Percentiles rank a stretch among this genome's conserved stretches.
These are phyloP conservation scores for Pueraria montana DNA, from an alignment of 306 rosid genomes.

Conservation along the genomic window DNA sequence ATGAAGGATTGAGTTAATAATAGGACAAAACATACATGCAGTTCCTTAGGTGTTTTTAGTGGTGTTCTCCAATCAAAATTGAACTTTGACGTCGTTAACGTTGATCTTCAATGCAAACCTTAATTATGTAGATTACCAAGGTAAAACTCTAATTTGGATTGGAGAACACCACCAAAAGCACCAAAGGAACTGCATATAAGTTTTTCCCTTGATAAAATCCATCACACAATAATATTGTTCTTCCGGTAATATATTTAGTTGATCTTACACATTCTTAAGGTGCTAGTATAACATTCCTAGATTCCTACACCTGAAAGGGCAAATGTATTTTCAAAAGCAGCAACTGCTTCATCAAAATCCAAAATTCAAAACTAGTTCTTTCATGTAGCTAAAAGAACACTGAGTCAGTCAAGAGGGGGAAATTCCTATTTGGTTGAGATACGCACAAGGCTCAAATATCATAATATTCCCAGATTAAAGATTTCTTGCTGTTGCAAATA, in stretches of 20 bases:
- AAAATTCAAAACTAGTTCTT: neutral
- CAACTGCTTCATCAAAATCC: neutral
- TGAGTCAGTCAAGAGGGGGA: neutral
- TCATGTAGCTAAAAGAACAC: constrained; percentile 17
- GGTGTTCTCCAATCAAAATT: neutral
- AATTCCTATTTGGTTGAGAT: neutral
- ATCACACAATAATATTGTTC: neutral
- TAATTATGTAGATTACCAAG: neutral
- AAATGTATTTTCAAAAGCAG: constrained; percentile 20
- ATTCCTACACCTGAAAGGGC: neutral
- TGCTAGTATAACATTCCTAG: constrained; percentile 15
- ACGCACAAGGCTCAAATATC: neutral
- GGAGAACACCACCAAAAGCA: neutral
- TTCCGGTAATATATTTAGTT: neutral
- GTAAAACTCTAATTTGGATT: neutral
- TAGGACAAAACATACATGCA: neutral
- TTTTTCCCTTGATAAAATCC: neutral
- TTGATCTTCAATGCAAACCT: neutral
- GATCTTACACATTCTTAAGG: neutral
- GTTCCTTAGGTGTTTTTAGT: neutral
- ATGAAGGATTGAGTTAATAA: neutral
- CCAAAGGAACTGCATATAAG: neutral
- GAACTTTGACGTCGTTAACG: neutral
- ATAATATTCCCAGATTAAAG: neutral
- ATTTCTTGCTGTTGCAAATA: neutral